Conservation (phyloP, 805 yeast genomes). For the Allodekkera sacchari region DNA sequence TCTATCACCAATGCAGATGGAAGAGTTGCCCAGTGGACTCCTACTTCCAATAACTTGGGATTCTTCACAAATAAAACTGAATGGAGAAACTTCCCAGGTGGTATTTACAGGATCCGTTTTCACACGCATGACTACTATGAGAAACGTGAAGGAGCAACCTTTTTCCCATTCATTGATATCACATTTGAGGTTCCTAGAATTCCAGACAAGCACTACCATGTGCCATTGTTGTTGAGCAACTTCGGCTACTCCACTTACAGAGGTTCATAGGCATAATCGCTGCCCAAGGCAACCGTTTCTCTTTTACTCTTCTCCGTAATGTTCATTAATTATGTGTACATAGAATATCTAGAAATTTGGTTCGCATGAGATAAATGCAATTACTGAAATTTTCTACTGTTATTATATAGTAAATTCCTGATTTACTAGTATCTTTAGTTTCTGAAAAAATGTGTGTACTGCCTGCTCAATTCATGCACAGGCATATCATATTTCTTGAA, state of each 20-base stretch:
- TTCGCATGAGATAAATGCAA: too few relatives aligned
- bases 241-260: conserved; percentile 88
- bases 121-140: conserved; percentile 62
- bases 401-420: neutral
- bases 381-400: neutral
- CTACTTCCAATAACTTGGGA: conserved; percentile 5
- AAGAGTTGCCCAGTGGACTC: conserved; percentile 58
- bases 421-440: conserved; percentile 14
- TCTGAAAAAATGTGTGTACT: conserved; percentile 59
- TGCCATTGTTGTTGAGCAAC: conserved; percentile 77
- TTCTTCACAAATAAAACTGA: conserved; percentile 11
- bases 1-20: conserved; percentile 77
- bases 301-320: neutral
- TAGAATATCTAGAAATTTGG: too few relatives aligned
- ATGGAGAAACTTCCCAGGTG: conserved; percentile 47
- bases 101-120: conserved; percentile 69
- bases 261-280: conserved; percentile 35
- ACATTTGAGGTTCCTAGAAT: conserved; percentile 58
- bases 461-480: conserved; percentile 53
- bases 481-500: conserved; percentile 58
- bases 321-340: neutral
- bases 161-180: conserved; percentile 85
- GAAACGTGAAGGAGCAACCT: conserved; percentile 36
- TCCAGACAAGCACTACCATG: conserved; percentile 78
- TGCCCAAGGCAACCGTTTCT: conserved; percentile 1